These are phyloP conservation scores for Salix exigua DNA, from an alignment of 345 rosid species.

Conservation along the genomic window DNA sequence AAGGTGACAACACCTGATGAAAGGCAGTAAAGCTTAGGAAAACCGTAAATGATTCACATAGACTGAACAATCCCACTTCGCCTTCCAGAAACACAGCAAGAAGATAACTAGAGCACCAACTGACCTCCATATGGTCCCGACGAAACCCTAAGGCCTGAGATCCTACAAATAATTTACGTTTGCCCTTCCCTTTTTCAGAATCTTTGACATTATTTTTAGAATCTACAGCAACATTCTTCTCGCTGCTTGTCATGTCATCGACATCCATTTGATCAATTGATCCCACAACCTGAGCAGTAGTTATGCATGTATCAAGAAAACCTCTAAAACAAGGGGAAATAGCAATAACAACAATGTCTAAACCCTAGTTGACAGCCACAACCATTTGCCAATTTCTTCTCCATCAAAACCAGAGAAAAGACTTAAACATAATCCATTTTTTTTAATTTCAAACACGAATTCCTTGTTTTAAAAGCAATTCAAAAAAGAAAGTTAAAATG, in stretches of 20 bases:
- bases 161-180: conserved; percentile 78
- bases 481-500: background rate
- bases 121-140: conserved; percentile 91
- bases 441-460: background rate
- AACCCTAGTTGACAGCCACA: background rate
- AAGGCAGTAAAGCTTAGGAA: conserved; percentile 9
- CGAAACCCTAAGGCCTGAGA: conserved; percentile 86
- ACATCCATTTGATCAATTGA: conserved; percentile 87
- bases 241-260: conserved; percentile 48
- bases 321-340: background rate
- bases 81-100: background rate
- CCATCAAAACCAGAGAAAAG: no score
- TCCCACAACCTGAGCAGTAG: conserved; percentile 68
- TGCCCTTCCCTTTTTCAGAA: conserved; percentile 59
- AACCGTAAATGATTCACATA: background rate
- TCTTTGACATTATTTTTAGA: conserved; percentile 50
- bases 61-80: background rate
- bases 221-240: conserved; percentile 46
- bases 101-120: conserved; percentile 12
- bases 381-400: background rate
- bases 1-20: conserved; percentile 70
- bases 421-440: no score
- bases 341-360: background rate
- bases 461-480: background rate
- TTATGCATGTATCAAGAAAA: background rate